phyloP scores from a whole-genome alignment of 257 asterid genomes.

The Solanum bukasovii region DNA sequence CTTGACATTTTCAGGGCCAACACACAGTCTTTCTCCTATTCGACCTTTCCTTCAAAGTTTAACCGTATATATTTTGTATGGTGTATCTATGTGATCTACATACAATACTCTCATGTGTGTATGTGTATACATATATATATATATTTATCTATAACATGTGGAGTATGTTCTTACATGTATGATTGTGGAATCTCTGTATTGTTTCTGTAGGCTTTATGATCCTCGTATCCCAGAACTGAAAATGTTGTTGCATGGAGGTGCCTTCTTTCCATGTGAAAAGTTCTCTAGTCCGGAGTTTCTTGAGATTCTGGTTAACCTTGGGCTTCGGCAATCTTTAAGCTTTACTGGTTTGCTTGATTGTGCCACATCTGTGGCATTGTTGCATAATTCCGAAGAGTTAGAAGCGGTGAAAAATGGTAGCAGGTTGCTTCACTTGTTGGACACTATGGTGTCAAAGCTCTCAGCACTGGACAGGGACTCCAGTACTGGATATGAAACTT shows the following conservation, averaged over 20 bases:
- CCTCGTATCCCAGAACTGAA: conserved; percentile 69
- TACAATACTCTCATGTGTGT: background rate
- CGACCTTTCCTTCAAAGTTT: background rate
- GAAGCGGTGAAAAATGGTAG: conserved; percentile 39
- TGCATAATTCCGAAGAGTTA: conserved; percentile 35
- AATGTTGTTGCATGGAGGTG: conserved; percentile 47
- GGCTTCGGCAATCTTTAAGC: conserved; percentile 65
- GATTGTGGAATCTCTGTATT: conserved; percentile 1
- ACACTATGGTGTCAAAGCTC: conserved; percentile 42
- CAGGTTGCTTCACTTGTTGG: conserved; percentile 68
- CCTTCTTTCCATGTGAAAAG: conserved; percentile 72
- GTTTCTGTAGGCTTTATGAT: conserved; percentile 77
- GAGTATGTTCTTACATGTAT: background rate
- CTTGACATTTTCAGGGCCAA: background rate
- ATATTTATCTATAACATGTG: background rate
- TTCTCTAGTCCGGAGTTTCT: conserved; percentile 61
- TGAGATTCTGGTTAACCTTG: conserved; percentile 63
- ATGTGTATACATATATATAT: background rate
- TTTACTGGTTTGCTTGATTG: conserved; percentile 70
- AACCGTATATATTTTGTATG: background rate
- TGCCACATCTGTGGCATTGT: conserved; percentile 75
- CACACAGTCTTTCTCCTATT: background rate
- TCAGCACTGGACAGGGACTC: conserved; percentile 25
- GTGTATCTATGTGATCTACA: background rate
- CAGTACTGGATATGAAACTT: conserved; percentile 15